Base-by-base conservation (phyloP, 2,329 filamentous ascomycete species). In the Colletotrichum lini region DNA sequence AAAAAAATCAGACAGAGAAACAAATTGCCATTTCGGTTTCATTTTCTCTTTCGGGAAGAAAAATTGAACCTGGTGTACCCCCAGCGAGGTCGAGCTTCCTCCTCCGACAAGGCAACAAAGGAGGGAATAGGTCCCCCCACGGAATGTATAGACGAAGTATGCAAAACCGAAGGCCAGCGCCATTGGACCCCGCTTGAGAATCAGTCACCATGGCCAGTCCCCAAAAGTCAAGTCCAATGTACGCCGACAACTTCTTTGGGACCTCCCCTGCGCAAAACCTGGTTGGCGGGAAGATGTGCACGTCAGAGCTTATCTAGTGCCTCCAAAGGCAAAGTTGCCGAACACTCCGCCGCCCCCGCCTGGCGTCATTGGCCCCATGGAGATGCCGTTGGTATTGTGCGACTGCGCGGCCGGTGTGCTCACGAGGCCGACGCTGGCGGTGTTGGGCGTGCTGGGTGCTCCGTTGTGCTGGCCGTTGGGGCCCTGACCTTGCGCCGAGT, bases 341-440 rank as follows among this genome's bases (percentile, higher is more conserved):
- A 96, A 95, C 30, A 92, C 90, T 62, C 93, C 92, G 35, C 91
- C 91, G 2, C 90, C 90, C 23, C 90, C 92, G 35, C 94, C 93
- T 1, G 94, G 94, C 9, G 94, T 96, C 87, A 95, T 91, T 45
- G 92, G 89, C 3, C 92, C 92, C 79, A 92, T 90, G 38, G 78
- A 81, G 78, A 86, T 82, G 63, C 84, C 88, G 77, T 87, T 91
- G 74, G 85, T 89, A 80, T 90, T 87, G 74, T 89, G 85, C 66
- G 82, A 82, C 74, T 87, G 85, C 18, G 83, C 80, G 10, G 83
- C 85, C 16, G 86, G 85, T 35, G 86, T 88, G 50, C 82, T 85
- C 35, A 80, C 86, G 38, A 88, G 81, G 35, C 84, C 84, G 57
- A 81, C 85, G 73, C 80, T 85, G 72, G 79, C 92, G 15, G 93